A percentile compares a stretch with the other conserved stretches of the same genome.
Conservation (phyloP, 352 stramenopile genomes). For the Globisporangium mamillatum region DNA sequence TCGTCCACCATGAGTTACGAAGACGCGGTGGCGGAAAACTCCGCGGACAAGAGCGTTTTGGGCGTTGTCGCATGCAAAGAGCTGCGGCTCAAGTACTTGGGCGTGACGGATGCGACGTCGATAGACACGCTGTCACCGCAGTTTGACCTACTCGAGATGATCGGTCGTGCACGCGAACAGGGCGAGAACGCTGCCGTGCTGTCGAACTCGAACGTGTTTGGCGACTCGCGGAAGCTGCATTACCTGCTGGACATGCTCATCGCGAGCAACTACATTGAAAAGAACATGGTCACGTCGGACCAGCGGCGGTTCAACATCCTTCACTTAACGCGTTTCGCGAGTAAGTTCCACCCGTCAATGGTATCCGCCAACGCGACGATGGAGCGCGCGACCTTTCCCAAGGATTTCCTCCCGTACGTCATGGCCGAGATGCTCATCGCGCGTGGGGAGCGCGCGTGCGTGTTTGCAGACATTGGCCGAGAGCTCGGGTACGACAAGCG, state of each 20-base stretch:
- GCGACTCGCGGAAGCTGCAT: conserved; percentile 71
- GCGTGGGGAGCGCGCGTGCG: conserved; percentile 63
- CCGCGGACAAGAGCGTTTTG: conserved; percentile 42
- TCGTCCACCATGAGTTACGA: conserved; percentile 49
- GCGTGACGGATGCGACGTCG: conserved; percentile 43
- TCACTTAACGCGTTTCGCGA: conserved; percentile 63
- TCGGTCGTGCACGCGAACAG: conserved; percentile 51
- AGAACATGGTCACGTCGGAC: conserved; percentile 74
- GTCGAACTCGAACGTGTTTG: conserved; percentile 54
- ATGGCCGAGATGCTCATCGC: conserved; percentile 67
- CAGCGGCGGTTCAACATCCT: conserved; percentile 80
- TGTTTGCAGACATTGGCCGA: conserved; percentile 85
- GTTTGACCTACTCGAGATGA: conserved; percentile 79
- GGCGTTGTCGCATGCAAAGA: conserved; percentile 69
- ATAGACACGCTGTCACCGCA: conserved; percentile 66
- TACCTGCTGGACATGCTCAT: conserved; percentile 84
- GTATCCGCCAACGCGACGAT: conserved; percentile 50
- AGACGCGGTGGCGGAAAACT: conserved; percentile 37
- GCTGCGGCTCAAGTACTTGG: conserved; percentile 66
- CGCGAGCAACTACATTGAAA: conserved; percentile 50
- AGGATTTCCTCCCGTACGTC: conserved; percentile 49
- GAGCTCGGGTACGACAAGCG: conserved; percentile 76
- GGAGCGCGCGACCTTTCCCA: conserved; percentile 55
- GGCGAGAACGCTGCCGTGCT: conserved; percentile 65
- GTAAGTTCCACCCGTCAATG: conserved; percentile 69